Evolutionary conservation across 106 monocot genomes (phyloP), one percentile per base, ranked within the genome.

Genomic region (Amphibolis antarctica): DNA sequence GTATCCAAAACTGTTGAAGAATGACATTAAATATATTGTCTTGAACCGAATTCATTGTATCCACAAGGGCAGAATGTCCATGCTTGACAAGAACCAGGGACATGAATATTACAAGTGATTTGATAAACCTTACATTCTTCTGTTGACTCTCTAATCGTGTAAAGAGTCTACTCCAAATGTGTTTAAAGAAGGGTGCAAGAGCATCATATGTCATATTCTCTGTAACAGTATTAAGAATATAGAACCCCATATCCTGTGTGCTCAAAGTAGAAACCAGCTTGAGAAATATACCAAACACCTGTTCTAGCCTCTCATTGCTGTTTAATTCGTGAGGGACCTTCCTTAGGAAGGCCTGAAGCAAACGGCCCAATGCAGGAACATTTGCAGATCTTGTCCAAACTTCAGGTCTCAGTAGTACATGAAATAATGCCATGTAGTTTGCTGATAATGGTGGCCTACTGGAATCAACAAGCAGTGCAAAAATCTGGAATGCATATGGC

Each of bases 401-500:
- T 14, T 82, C 82, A 18, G 78, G 84, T 5, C 46, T 28, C 12
- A 98, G 90, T 13, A 98, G 79, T 19, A 87, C 67, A 61, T 86
- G 60, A 69, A 98, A 98, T 1, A 98, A 65, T 57, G 78, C 78
- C 91, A 98, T 85, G 72, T 98, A 91, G 53, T 63, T 82, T 28
- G 53, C 76, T 30, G 98, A 83, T 24, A 98, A 72, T 5, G 98
- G 98, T 0, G 98, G 98, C 18, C 28, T 71, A 30, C 71, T 86
- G 30, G 79, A 69, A 20, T 89, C 87, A 57, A 98, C 82, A 60
- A 98, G 84, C 71, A 84, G 87, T 31, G 98, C 80, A 71, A 98
- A 98, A 31, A 98, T 85, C 76, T 98, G 98, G 60, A 98, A 98
- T 3, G 91, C 79, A 71, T 91, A 98, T 21, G 98, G 87, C 98